Percentiles rank a stretch among this genome's conserved stretches.
These are phyloP conservation scores for Alternaria postmessia DNA, from an alignment of 2,329 filamentous ascomycete species.

Conservation along the genomic window DNA sequence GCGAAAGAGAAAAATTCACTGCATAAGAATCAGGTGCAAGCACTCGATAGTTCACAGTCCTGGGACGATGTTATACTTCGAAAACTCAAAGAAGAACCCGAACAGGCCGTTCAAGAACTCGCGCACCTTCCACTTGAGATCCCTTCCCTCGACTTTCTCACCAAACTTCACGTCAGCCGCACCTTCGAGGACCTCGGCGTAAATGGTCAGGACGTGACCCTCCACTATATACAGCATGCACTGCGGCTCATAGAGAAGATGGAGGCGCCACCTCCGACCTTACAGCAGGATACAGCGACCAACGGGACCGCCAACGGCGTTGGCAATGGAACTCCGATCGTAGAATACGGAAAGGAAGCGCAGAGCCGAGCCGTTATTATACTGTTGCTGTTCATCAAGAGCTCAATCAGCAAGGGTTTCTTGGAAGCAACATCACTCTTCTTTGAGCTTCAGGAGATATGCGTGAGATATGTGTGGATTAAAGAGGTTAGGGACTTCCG, in stretches of 20 bases:
- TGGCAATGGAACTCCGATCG: constrained; percentile 7
- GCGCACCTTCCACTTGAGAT: constrained; percentile 49
- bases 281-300: neutral
- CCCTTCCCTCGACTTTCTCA: constrained; percentile 50
- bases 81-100: constrained; percentile 32
- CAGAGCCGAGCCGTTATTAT: constrained; percentile 49
- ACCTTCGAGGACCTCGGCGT: constrained; percentile 35
- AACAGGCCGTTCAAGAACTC: constrained; percentile 37
- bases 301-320: constrained; percentile 9
- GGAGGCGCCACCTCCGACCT: constrained; percentile 22
- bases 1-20: neutral
- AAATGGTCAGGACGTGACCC: constrained; percentile 37
- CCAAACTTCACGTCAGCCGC: constrained; percentile 43
- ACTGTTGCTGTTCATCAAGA: constrained; percentile 51
- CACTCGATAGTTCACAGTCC: constrained; percentile 15
- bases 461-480: constrained; percentile 51
- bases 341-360: constrained; percentile 44
- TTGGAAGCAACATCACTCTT: constrained; percentile 43
- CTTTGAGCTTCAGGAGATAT: constrained; percentile 53
- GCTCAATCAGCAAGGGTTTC: constrained; percentile 46
- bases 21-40: neutral
- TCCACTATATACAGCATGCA: constrained; percentile 50
- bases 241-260: constrained; percentile 48
- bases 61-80: constrained; percentile 33
- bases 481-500: constrained; percentile 52